These are phyloP conservation scores for Epichloe elymi DNA, from an alignment of 2,329 filamentous ascomycete genomes.

Conservation along the genomic window DNA sequence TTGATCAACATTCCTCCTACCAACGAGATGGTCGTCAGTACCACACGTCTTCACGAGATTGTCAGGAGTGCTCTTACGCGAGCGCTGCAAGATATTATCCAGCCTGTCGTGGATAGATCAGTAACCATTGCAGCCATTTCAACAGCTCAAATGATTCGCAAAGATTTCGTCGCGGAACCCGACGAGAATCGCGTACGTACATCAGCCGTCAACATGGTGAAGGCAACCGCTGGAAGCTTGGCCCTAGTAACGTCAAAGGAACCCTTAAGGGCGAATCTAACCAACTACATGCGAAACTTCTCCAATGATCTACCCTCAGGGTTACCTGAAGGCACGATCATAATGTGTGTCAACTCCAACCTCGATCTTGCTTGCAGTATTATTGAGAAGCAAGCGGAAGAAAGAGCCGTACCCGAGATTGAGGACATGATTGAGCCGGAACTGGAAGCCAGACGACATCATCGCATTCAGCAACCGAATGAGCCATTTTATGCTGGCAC, in stretches of 20 bases:
- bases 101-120: constrained; percentile 91
- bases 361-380: constrained; percentile 85
- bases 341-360: constrained; percentile 99
- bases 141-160: constrained; percentile 86
- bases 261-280: constrained; percentile 89
- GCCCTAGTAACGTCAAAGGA: constrained; percentile 98
- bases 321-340: constrained; percentile 83
- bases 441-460: constrained; percentile 62
- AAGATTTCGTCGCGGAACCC: constrained; percentile 88
- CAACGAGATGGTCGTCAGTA: constrained; percentile 65
- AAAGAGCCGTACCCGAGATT: constrained; percentile 85
- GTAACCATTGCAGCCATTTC: constrained; percentile 97
- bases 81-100: constrained; percentile 91
- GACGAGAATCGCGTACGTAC: constrained; percentile 78
- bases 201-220: constrained; percentile 86
- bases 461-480: constrained; percentile 61
- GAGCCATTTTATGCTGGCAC: constrained; percentile 74
- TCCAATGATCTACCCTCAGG: constrained; percentile 60
- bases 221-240: constrained; percentile 83
- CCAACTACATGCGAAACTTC: constrained; percentile 79
- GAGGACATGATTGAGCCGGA: constrained; percentile 82
- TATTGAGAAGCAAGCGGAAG: constrained; percentile 90
- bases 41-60: constrained; percentile 57
- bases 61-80: constrained; percentile 77
- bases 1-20: constrained; percentile 70